Evolutionary conservation across 768 basidiomycete species (phyloP), one percentile per base, ranked within the genome.

Genomic region (Daedaleopsis nitida): DNA sequence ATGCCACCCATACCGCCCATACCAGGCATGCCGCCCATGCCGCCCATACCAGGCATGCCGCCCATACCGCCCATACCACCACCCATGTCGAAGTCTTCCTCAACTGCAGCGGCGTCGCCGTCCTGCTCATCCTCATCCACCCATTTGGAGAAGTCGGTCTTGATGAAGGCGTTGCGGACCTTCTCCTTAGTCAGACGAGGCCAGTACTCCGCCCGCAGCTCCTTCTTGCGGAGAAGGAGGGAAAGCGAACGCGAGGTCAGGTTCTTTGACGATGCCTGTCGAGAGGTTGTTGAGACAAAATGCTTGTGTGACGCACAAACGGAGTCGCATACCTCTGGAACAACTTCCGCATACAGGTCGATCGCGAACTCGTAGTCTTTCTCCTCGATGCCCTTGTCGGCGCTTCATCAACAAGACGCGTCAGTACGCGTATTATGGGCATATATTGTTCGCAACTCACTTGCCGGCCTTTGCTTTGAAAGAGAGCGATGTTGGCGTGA

Each of bases 101-200:
- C 81, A 2, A 75, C 72, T n/a, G 77, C 60, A 10, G 64, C 70
- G 1, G 74, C 66, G 23, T 76, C 82, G 53, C 81, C 89, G 43
- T 92, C 90, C 77, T 98, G 96, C 73, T 98, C 96, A 72, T 98
- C 96, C 78, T 98, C 96, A 70, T 98, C 96, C 44, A 91, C 89
- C 95, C 95, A 98, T 78, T 92, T 96, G 66, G 80, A 80, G 74
- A 98, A 98, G 75, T 98, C 93, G 48, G 94, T 97, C 83, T 97
- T 98, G 75, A 98, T 78, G 77, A 85, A 96, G 59, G 86, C 79
- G 53, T 81, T 86, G 76, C 84, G 92, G 62, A 84, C 70, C 75
- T 94, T 96, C 62, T 91, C 91, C 75, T 96, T 94, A 50, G 92
- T 94, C 54, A 98, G 80, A 59, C 96, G 85, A 24, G 93, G 92